These are phyloP conservation scores for Daldinia grandis DNA, from an alignment of 495 filamentous ascomycete genomes.

Conservation along the genomic window DNA sequence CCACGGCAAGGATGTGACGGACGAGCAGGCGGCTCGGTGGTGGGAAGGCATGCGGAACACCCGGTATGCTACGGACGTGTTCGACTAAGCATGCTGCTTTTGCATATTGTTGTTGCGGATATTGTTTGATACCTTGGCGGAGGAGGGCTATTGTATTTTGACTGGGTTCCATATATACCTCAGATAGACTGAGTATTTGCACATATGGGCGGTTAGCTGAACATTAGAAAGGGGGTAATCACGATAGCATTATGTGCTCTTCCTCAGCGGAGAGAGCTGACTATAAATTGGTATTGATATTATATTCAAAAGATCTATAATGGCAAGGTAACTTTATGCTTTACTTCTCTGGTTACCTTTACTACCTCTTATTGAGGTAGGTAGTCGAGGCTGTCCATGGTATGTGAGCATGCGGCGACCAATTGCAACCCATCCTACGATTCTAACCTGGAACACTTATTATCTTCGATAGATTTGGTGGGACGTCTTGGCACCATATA, in stretches of 20 bases:
- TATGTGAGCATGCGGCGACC: not conserved
- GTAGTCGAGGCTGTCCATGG: not conserved
- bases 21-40: conserved; percentile 57
- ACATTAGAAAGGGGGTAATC: not conserved
- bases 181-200: not conserved
- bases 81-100: conserved; percentile 58
- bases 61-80: conserved; percentile 74
- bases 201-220: not conserved
- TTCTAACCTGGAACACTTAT: conserved; percentile 26
- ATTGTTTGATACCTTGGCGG: not conserved
- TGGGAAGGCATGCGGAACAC: conserved; percentile 67
- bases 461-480: conserved; percentile 20
- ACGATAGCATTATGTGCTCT: not conserved
- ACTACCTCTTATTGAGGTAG: not conserved
- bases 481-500: conserved; percentile 26
- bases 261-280: not conserved
- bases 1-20: conserved; percentile 48
- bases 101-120: not conserved
- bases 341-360: not conserved
- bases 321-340: not conserved
- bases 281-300: not conserved
- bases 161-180: not conserved
- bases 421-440: conserved; percentile 13
- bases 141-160: not conserved
- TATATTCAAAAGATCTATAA: not conserved